phyloP scores from a whole-genome alignment of 1,139 yeast genomes.

The Kurtzmaniella natalensis region DNA sequence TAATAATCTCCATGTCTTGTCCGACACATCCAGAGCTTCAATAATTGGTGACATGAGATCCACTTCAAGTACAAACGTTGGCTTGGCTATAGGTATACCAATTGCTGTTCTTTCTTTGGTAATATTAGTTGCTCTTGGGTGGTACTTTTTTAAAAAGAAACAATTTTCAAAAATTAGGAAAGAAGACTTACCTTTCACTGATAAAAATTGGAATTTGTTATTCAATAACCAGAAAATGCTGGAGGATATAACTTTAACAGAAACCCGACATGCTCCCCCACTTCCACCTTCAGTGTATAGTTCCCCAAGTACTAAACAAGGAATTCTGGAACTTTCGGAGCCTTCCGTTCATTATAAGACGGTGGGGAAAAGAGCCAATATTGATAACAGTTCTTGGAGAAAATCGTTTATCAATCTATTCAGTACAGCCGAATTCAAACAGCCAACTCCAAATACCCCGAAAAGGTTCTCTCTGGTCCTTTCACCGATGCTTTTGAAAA shows the following conservation, averaged over 20 bases:
- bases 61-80: slow-evolving; percentile 20
- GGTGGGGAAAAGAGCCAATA: too few species aligned
- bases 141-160: slow-evolving; percentile 17
- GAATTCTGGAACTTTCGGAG: too few species aligned
- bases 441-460: slow-evolving; percentile 1
- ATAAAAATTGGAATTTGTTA: slow-evolving; percentile 5
- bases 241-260: too few species aligned
- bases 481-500: slow-evolving; percentile 33
- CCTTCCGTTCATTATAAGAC: too few species aligned
- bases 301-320: too few species aligned
- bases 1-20: slow-evolving; percentile 3
- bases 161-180: slow-evolving; percentile 11
- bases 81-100: slow-evolving; percentile 44
- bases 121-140: slow-evolving; percentile 19
- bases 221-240: too few species aligned
- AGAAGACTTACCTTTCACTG: slow-evolving; percentile 8
- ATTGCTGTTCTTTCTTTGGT: slow-evolving; percentile 29
- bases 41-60: not conserved
- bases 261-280: too few species aligned
- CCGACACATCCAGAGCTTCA: slow-evolving; percentile 2
- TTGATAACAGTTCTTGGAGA: slow-evolving; percentile 3
- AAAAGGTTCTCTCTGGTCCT: slow-evolving; percentile 9
- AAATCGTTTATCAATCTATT: slow-evolving; percentile 1
- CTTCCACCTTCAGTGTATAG: too few species aligned
- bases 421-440: not conserved